Evolutionary conservation across 495 filamentous ascomycete genomes (phyloP).

Genomic region (Cudoniella acicularis): DNA sequence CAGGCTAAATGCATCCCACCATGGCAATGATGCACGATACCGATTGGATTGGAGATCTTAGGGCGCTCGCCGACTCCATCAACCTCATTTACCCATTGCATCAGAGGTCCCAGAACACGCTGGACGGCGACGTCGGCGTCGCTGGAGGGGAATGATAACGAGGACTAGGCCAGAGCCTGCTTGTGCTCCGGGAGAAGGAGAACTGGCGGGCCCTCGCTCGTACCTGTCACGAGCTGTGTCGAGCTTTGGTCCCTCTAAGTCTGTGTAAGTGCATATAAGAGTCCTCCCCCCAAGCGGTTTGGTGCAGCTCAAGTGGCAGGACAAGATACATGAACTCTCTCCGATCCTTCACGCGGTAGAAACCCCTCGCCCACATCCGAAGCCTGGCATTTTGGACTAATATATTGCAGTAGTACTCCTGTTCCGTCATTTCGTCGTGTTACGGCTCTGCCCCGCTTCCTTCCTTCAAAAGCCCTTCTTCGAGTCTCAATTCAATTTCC

Average conservation of each 20-base stretch:
- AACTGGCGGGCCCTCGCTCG: no score
- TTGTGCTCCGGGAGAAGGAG: not conserved
- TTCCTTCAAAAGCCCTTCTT: slow-evolving; percentile 9
- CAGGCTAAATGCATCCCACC: not conserved
- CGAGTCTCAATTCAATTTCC: not conserved
- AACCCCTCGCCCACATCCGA: not conserved
- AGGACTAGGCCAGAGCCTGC: not conserved
- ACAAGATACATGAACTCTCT: slow-evolving; percentile 11
- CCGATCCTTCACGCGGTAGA: slow-evolving; percentile 9
- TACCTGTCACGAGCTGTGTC: not conserved
- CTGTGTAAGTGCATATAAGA: not conserved
- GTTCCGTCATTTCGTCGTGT: not conserved
- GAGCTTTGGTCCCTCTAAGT: not conserved
- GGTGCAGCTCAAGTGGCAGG: not conserved
- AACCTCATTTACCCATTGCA: not conserved
- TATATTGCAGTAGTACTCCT: not conserved
- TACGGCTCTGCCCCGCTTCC: slow-evolving; percentile 11
- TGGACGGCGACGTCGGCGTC: not conserved
- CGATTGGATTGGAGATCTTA: not conserved
- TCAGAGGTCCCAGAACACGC: not conserved
- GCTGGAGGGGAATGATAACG: not conserved
- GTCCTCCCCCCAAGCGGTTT: slow-evolving; percentile 6
- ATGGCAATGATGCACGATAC: not conserved
- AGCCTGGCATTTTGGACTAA: not conserved
- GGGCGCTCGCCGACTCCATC: not conserved